phyloP scores from a whole-genome alignment of 352 stramenopile species.

The Pythium insidiosum region DNA sequence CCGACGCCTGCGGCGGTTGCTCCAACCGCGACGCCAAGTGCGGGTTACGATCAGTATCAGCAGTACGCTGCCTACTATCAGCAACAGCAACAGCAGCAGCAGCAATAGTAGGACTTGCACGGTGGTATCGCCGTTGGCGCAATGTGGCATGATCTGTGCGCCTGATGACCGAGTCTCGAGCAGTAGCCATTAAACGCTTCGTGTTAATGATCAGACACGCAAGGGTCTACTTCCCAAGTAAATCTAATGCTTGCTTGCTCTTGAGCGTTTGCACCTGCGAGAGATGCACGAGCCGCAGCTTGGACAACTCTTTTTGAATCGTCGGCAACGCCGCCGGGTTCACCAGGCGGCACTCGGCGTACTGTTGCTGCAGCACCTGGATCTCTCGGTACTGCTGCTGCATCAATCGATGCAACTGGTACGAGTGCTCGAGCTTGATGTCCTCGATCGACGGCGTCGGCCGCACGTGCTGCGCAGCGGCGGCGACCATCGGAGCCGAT shows the following conservation, averaged over 20 bases:
- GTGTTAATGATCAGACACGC: too few relatives aligned
- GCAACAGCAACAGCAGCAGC: slow-evolving; percentile 21
- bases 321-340: slow-evolving; percentile 66
- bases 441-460: slow-evolving; percentile 30
- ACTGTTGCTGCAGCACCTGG: slow-evolving; percentile 77
- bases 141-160: too few relatives aligned
- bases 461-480: slow-evolving; percentile 6
- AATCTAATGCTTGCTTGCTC: slow-evolving; percentile 73
- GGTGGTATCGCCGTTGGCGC: too few relatives aligned
- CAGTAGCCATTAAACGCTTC: too few relatives aligned
- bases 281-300: slow-evolving; percentile 76
- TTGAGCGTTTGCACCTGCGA: slow-evolving; percentile 83
- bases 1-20: slow-evolving; percentile 9
- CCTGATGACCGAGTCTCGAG: too few relatives aligned
- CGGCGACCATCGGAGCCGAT: neutral
- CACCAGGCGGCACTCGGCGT: slow-evolving; percentile 64
- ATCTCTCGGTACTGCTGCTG: slow-evolving; percentile 86
- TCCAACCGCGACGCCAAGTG: slow-evolving; percentile 1
- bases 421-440: slow-evolving; percentile 83
- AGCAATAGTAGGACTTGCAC: too few relatives aligned
- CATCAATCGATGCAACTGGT: slow-evolving; percentile 82
- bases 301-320: slow-evolving; percentile 80
- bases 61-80: slow-evolving; percentile 64
- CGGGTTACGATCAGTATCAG: slow-evolving; percentile 15
- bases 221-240: slow-evolving; percentile 65